Base-by-base conservation (phyloP, 306 rosid genomes). In the Castanea sativa region DNA sequence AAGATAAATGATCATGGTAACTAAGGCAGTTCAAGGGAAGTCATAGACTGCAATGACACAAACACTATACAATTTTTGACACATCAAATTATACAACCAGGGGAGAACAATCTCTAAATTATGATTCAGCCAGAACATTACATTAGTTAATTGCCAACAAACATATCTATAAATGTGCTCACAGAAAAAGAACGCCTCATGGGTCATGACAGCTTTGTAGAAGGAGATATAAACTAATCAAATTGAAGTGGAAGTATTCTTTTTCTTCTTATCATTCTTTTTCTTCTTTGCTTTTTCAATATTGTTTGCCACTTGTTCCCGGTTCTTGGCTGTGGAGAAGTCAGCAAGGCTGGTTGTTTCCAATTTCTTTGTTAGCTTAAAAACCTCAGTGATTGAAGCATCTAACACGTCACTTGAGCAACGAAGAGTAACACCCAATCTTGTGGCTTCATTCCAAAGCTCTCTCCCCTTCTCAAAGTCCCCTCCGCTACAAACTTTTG, bases 391-490 rank as follows among this genome's bases (percentile, higher is more conserved):
- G 82, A 86, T 83, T 55, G 97, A 89, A 77, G 98, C 91, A 79
- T 94, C 97, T 76, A 94, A 83, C 78, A 89, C 79, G 81, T 90
- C 88, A 23, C 71, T 79, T 20, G 92, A 80, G 87, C 91, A 94
- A 76, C 78, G 64, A 79, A 90, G 92, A 75, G 82, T 13, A n/a
- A 92, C 74, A n/a, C 96, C 96, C 93, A 87, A 80, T 13, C 60
- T 19, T 18, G 45, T 30, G 57, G 96, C 98, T 75, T 94, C 97
- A 45, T 90, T 87, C 97, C 97, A 94, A 21, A 90, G 94, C 76
- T 90, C 87, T 77, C 82, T 89, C 23, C 96, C 98, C 83, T 85
- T 92, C 56, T 82, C 93, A 78, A 90, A 90, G 75, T 82, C 87
- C 63, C 98, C 96, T 80, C 89, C 94, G 73, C 83, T 83, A 65